Percentiles rank a stretch among this genome's conserved stretches.
Conservation (phyloP, 2,329 filamentous ascomycete species). For the Clarireedia hainanense region DNA sequence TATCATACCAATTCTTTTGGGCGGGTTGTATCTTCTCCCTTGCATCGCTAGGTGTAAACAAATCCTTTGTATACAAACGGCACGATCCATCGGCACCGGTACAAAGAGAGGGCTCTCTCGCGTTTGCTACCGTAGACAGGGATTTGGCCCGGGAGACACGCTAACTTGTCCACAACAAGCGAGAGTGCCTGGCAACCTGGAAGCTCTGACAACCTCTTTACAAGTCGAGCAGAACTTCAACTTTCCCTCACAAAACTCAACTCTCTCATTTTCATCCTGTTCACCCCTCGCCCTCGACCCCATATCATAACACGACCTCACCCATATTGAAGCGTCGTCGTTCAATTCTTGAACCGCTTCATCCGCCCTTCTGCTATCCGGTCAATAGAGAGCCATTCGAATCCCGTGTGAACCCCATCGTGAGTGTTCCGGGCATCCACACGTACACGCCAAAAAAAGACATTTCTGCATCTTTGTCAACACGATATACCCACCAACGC, state of each 20-base stretch:
- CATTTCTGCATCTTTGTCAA: slow-evolving; percentile 6
- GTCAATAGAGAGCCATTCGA: neutral
- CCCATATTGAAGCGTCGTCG: neutral
- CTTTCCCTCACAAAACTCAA: neutral
- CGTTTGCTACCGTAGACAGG: neutral
- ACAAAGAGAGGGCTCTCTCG: too few species aligned
- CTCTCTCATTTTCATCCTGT: neutral
- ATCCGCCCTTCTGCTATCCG: neutral
- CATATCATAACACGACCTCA: neutral
- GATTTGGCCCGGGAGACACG: neutral
- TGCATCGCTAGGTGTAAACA: too few species aligned
- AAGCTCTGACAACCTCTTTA: neutral
- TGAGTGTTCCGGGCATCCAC: neutral
- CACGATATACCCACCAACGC: slow-evolving; percentile 17
- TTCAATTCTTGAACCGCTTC: too few species aligned
- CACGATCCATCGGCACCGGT: too few species aligned
- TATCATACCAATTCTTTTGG: too few species aligned
- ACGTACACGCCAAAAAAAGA: slow-evolving; percentile 1
- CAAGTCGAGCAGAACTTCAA: neutral
- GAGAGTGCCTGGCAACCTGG: neutral
- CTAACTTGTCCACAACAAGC: neutral
- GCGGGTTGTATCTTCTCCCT: too few species aligned
- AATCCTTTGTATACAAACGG: too few species aligned
- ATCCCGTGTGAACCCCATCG: neutral
- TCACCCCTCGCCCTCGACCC: neutral